These are phyloP conservation scores for Silene vulgaris DNA, from an alignment of 179 eudicot species.

Conservation along the genomic window DNA sequence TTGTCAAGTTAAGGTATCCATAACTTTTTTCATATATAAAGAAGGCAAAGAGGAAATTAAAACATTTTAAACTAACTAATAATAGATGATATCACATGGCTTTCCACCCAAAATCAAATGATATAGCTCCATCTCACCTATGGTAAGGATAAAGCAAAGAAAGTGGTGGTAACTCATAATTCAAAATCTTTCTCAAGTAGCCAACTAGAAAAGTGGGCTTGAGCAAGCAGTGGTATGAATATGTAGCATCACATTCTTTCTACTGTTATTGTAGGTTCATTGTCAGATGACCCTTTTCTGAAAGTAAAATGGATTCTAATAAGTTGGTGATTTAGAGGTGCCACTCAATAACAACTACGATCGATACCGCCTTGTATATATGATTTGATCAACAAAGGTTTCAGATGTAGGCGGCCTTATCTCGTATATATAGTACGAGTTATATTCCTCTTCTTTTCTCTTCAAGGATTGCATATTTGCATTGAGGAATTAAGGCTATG, in stretches of 20 bases:
- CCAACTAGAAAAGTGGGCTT: background rate
- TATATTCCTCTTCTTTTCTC: no score
- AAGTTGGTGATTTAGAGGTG: conserved; percentile 21
- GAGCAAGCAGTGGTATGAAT: no score
- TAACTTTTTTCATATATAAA: no score
- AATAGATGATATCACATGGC: conserved; percentile 29
- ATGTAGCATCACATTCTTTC: conserved; percentile 8
- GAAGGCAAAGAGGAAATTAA: no score
- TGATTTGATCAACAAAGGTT: no score
- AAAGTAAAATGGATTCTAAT: background rate
- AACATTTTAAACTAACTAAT: conserved; percentile 18
- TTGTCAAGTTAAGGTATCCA: no score
- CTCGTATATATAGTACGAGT: no score
- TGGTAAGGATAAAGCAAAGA: conserved; percentile 13
- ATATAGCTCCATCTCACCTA: conserved; percentile 23
- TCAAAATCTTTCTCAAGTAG: background rate
- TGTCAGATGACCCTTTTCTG: conserved; percentile 7
- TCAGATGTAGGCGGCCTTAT: no score
- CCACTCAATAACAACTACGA: background rate
- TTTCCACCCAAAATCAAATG: conserved; percentile 29
- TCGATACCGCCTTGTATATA: no score
- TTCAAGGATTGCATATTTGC: no score
- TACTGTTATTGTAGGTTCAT: conserved; percentile 10
- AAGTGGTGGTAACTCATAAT: conserved; percentile 10
- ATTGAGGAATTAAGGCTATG: no score